Base-by-base conservation (phyloP, 116 monocot species). In the Trichopus zeylanicus region DNA sequence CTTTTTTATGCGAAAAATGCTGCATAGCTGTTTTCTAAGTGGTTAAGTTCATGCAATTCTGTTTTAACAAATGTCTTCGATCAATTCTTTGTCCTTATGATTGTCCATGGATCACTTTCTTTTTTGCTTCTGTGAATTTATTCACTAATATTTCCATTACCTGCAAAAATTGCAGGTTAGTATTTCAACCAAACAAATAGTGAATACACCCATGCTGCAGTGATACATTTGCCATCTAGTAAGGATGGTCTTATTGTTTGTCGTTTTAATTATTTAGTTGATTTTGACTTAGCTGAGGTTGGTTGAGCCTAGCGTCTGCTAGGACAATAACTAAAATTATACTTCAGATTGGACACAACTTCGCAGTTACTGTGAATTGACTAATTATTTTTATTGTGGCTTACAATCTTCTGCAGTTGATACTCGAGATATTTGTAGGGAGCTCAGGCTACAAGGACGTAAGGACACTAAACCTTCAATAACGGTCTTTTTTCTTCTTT, bases 191-290 rank as follows among this genome's bases (percentile, higher is more conserved):
- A n/a, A 20, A 48, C 59, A 30, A 72, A 75, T 18, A 72, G 33
- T 39, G 76, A 72, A 48, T 95, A 78, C 51, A 86, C 85, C 20
- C 94, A 89, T 78, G 90, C 83, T 52, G 80, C 81, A 53, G 78
- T 84, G 0, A 79, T 89, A 55, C 86, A 83, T 7, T 95, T 95
- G 62, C 81, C 75, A 62, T 81, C 86, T 59, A 21, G 90, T 95
- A 86, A 82, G 72, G 26, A 68, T 70, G 53, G 12, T 37, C 9
- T 24, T 23, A 7, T 37, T 64, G 32, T 29, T 24, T 13, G 21
- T 9, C 6, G n/a, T n/a, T n/a, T n/a, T n/a, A n/a, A 1, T 19
- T 21, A 5, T 26, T 26, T 13, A 3, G 8, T 20, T 25, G 42
- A 42, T 60, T 13, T 0, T 34, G 8, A 18, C 15, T 33, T 21